phyloP scores from a whole-genome alignment of 2,329 filamentous ascomycete species.

The Penicillium sp. region DNA sequence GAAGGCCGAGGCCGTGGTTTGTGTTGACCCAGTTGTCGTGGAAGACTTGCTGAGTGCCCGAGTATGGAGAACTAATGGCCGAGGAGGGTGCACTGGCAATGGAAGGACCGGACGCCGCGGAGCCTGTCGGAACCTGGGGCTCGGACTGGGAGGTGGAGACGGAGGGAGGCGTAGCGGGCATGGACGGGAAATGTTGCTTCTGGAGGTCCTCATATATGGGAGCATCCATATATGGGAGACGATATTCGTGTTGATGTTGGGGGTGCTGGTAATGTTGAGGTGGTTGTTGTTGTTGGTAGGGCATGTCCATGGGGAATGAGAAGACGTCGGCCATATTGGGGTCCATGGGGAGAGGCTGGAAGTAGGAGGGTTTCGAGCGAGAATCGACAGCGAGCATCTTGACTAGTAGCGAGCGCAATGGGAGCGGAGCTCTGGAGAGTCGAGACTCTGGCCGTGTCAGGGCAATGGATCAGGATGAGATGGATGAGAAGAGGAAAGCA shows the following conservation, averaged over 20 bases:
- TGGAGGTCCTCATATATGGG: constrained; percentile 31
- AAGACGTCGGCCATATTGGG: constrained; percentile 37
- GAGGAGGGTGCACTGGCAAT: constrained; percentile 64
- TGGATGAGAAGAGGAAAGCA: constrained; percentile 7
- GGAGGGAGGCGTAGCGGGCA: constrained; percentile 40
- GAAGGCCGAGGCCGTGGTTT: constrained; percentile 61
- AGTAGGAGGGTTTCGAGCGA: constrained; percentile 33
- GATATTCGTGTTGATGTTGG: neutral
- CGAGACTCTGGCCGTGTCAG: neutral
- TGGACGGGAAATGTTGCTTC: constrained; percentile 32
- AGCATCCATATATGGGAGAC: constrained; percentile 36
- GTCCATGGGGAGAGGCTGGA: constrained; percentile 39
- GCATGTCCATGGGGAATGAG: constrained; percentile 33
- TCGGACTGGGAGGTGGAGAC: constrained; percentile 38
- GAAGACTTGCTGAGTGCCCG: constrained; percentile 62
- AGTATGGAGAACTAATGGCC: constrained; percentile 69
- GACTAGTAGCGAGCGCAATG: constrained; percentile 1
- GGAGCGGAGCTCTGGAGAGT: neutral
- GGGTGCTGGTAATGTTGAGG: neutral
- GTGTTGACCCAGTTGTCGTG: constrained; percentile 63
- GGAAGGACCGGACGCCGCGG: constrained; percentile 65
- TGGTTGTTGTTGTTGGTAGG: neutral
- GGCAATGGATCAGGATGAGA: neutral
- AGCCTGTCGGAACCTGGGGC: constrained; percentile 61
- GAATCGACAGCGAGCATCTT: constrained; percentile 41